A percentile compares a stretch with the other conserved stretches of the same genome.
Evolutionary conservation across 257 asterid species (phyloP).

Genomic region (Coffea canephora): DNA sequence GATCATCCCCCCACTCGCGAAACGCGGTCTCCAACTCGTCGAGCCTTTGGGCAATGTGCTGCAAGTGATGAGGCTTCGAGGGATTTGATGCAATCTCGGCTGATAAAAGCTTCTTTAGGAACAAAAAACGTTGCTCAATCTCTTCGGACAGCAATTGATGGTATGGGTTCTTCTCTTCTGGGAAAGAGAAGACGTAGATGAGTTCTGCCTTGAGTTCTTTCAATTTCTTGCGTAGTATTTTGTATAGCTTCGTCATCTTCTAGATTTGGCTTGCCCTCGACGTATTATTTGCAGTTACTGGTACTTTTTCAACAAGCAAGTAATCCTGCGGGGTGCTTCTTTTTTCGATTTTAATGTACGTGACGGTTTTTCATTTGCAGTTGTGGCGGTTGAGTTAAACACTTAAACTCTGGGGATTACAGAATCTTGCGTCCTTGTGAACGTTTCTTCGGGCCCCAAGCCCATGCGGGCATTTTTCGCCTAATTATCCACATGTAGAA

Average conservation of each 20-base stretch:
- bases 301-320: no score
- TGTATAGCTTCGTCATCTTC: conserved; percentile 10
- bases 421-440: no score
- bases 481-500: no score
- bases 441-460: background rate
- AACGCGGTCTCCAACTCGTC: background rate
- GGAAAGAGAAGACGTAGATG: background rate
- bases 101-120: background rate
- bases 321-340: no score
- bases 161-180: background rate
- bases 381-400: no score
- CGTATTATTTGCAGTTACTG: no score
- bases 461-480: background rate
- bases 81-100: conserved; percentile 4
- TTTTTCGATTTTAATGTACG: background rate
- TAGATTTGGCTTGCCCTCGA: background rate
- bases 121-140: conserved; percentile 1
- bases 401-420: no score
- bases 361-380: background rate
- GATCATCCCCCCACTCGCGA: conserved; percentile 14
- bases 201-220: conserved; percentile 1
- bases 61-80: background rate
- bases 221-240: conserved; percentile 11
- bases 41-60: conserved; percentile 3
- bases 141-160: background rate